Base-by-base conservation (phyloP, 306 rosid species). In the Datisca glomerata region DNA sequence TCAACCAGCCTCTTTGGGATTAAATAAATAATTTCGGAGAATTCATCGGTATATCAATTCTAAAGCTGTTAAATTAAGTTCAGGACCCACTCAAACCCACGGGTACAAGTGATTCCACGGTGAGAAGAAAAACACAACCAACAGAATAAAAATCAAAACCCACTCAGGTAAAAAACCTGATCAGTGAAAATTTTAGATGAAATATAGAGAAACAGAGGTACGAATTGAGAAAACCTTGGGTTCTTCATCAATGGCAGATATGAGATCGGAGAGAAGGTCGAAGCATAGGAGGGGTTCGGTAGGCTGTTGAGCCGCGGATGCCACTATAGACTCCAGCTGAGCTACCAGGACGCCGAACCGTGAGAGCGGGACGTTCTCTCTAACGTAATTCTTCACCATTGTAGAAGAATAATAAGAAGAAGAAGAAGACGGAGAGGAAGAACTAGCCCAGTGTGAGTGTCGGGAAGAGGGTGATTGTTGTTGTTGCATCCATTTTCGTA, bases 251-350 rank as follows among this genome's bases (percentile, higher is more conserved):
- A 80, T 83, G 75, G 95, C 84, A 59, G 86, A 66, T n/a, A 77
- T 74, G 81, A 89, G 97, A 80, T 89, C 95, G 57, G 97, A 89
- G 35, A 89, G 86, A 54, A 89, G 94, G 74, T 89, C 97, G 76
- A 89, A 89, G 72, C 97, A 89, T 53, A 89, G 93, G 31, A 89
- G 79, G 5, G 95, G 84, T 43, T 89, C 93, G 32, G 93, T 95
- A 49, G 91, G 68, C 61, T 89, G 69, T 58, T 89, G 84, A 16
- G 71, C 49, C 5, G 95, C 73, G 38, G 97, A 89, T 46, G 91
- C 76, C 18, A 70, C 97, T n/a, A 89, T 83, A 58, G 97, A 89
- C 75, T 89, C 95, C 38, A 89, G 70, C 49, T 83, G 97, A 37
- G 95, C 97, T 11, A 80, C 97, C 66, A 89, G 60, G 13, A 89